A percentile compares a stretch with the other conserved stretches of the same genome.
phyloP scores from a whole-genome alignment of 2,329 filamentous ascomycete genomes.

The Corynespora cassiicola region DNA sequence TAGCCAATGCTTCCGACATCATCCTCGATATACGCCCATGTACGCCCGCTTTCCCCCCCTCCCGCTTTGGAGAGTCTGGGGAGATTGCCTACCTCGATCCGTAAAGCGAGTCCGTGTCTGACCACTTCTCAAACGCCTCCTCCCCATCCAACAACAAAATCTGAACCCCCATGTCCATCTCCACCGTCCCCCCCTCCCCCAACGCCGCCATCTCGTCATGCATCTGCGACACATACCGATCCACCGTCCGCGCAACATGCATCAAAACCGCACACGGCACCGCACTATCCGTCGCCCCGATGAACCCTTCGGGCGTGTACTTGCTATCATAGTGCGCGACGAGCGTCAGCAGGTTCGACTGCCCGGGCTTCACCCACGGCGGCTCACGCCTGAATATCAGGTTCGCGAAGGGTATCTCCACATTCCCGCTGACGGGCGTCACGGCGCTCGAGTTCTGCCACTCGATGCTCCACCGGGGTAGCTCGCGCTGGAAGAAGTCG shows the following conservation, averaged over 20 bases:
- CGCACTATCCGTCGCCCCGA: constrained; percentile 92
- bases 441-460: constrained; percentile 90
- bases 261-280: constrained; percentile 94
- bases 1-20: not conserved
- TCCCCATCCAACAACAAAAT: constrained; percentile 92
- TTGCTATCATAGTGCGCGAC: constrained; percentile 96
- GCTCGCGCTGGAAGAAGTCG: constrained; percentile 75
- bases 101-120: constrained; percentile 82
- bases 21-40: not conserved
- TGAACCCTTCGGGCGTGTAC: constrained; percentile 79
- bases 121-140: constrained; percentile 87
- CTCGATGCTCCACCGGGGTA: constrained; percentile 80
- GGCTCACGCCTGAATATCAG: constrained; percentile 87
- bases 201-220: constrained; percentile 74
- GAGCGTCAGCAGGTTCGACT: constrained; percentile 81
- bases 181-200: constrained; percentile 62
- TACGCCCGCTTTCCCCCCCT: no score
- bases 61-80: not conserved
- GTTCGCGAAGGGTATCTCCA: constrained; percentile 82
- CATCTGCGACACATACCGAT: constrained; percentile 78
- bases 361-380: constrained; percentile 76
- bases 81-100: constrained; percentile 70
- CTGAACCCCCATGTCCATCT: constrained; percentile 83
- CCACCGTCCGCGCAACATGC: constrained; percentile 82
- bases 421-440: constrained; percentile 76